phyloP scores from a whole-genome alignment of 2,329 filamentous ascomycete species.

The Dryadomyces sulphureus region DNA sequence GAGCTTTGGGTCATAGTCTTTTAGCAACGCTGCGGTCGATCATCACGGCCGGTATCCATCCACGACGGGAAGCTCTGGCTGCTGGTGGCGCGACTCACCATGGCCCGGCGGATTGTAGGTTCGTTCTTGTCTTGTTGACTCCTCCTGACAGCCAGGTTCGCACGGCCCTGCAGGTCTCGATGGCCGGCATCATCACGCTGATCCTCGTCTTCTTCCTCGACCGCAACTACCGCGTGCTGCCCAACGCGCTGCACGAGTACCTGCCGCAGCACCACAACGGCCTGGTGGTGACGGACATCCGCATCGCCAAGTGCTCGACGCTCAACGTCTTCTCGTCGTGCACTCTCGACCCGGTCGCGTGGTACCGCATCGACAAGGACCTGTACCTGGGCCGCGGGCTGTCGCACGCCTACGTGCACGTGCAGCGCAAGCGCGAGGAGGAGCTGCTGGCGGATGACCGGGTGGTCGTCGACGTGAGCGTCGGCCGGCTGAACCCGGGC shows the following conservation, averaged over 20 bases:
- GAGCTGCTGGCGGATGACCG: slow-evolving; percentile 60
- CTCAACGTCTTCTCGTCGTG: slow-evolving; percentile 64
- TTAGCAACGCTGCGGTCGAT: too few species aligned
- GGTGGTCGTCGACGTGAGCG: slow-evolving; percentile 64
- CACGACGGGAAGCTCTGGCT: not conserved
- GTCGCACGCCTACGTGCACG: slow-evolving; percentile 67
- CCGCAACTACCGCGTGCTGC: slow-evolving; percentile 75
- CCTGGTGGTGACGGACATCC: slow-evolving; percentile 73
- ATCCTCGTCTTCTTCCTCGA: slow-evolving; percentile 71
- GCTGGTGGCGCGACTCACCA: slow-evolving; percentile 2
- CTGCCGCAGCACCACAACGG: slow-evolving; percentile 76
- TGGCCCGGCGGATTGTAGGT: slow-evolving; percentile 19
- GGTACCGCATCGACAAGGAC: slow-evolving; percentile 83
- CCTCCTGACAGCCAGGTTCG: slow-evolving; percentile 41
- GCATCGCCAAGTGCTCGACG: slow-evolving; percentile 59
- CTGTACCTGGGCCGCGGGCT: slow-evolving; percentile 64
- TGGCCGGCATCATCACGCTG: slow-evolving; percentile 50
- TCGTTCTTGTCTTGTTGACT: not conserved
- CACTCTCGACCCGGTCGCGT: slow-evolving; percentile 53
- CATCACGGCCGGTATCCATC: not conserved
- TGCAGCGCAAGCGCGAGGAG: slow-evolving; percentile 74
- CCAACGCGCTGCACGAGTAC: slow-evolving; percentile 71
- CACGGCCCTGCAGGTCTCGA: slow-evolving; percentile 61
- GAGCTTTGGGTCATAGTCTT: too few species aligned
- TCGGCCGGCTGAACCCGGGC: slow-evolving; percentile 57